A percentile compares a stretch with the other conserved stretches of the same genome.
phyloP scores from a whole-genome alignment of 805 yeast genomes.

The Blastobotrys attinorum region DNA sequence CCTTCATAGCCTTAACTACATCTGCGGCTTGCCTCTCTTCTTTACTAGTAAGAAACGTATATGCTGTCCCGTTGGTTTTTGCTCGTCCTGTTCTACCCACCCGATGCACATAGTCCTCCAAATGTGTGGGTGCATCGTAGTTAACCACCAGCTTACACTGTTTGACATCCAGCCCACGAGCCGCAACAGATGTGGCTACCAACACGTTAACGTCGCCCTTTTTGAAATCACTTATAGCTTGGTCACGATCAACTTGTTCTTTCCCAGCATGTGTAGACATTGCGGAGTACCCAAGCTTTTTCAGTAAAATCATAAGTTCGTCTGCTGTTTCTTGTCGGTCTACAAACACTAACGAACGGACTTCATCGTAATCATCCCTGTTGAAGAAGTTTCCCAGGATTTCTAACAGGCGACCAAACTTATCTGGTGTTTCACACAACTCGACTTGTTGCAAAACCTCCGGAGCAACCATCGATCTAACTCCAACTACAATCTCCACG shows the following conservation, averaged over 20 bases:
- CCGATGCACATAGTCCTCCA: conserved; percentile 94
- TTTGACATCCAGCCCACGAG: conserved; percentile 92
- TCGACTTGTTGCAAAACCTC: conserved; percentile 69
- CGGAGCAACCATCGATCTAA: conserved; percentile 69
- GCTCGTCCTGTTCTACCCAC: conserved; percentile 97
- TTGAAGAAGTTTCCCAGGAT: conserved; percentile 42
- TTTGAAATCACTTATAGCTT: conserved; percentile 63
- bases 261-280: conserved; percentile 87
- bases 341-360: conserved; percentile 64
- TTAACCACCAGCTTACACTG: conserved; percentile 73
- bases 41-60: conserved; percentile 57
- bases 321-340: conserved; percentile 89
- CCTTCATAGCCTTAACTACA: conserved; percentile 56
- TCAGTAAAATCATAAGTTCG: conserved; percentile 45
- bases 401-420: conserved; percentile 47
- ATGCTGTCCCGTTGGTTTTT: conserved; percentile 63
- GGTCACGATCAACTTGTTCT: conserved; percentile 73
- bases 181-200: conserved; percentile 90
- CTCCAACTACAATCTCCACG: conserved; percentile 71
- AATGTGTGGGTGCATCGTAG: conserved; percentile 73
- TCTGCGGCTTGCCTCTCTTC: conserved; percentile 64
- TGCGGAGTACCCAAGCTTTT: conserved; percentile 47
- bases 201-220: conserved; percentile 50
- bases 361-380: conserved; percentile 24
- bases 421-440: conserved; percentile 47